Evolutionary conservation across 2,329 filamentous ascomycete species (phyloP), one percentile per base, ranked within the genome.

Genomic region (Balansia obtecta): DNA sequence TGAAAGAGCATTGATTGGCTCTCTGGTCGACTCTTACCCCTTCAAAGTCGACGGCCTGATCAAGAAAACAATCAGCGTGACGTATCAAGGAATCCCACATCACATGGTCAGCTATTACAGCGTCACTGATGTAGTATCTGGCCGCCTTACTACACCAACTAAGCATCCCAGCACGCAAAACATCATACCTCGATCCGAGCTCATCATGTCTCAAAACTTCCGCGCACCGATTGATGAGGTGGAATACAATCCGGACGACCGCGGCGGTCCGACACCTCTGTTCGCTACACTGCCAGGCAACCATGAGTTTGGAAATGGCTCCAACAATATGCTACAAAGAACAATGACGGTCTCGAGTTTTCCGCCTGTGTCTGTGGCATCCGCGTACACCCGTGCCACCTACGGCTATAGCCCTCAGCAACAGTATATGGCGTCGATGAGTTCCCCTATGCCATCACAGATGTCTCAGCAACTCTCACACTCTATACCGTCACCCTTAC

Each of bases 21-120:
- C 88, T 1, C 73, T 95, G 12, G 79, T 91, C n/a, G 89, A 95
- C 66, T 89, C 85, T 0, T 95, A 95, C 59, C 80, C 82, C 33
- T 95, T 95, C 75, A 93, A 93, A 61, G 73, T 81, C 13, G 78
- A 81, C 1, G 89, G 90, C 0, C 69, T 96, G 40, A 79, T 95
- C 55, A 96, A 96, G 75, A 95, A 95, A 72, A 95, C 89, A 0
- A 89, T 95, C 66, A 91, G 85, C 58, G 80, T 95, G 39, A 81
- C 77, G 2, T 81, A 85, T 47, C 76, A 83, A 27, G 85, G 85
- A 2, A 77, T 89, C 2, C 82, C 81, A 2, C 89, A 95, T 60
- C 89, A 95, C 60, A 70, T 96, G 48, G 88, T 95, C 40, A 90
- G 85, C 15, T 96, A 96, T 64, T 95, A 95, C 70, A 87, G 73